A percentile compares a stretch with the other conserved stretches of the same genome.
Conservation (phyloP, 2,329 filamentous ascomycete species). For the Paramyrothecium roridum region DNA sequence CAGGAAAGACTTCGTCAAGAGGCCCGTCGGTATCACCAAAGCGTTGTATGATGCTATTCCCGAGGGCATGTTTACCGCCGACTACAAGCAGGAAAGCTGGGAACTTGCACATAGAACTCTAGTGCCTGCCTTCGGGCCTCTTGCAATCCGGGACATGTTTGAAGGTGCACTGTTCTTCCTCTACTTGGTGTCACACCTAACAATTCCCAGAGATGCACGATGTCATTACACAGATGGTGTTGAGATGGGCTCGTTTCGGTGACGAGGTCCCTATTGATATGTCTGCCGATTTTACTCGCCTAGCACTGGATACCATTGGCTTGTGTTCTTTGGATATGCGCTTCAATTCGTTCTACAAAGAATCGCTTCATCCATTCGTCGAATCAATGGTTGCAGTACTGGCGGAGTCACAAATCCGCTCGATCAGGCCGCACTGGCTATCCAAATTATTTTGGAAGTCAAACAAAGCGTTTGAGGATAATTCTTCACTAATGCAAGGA, state of each 20-base stretch:
- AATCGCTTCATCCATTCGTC: conserved; percentile 68
- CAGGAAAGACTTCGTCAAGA: no score
- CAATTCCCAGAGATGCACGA: conserved; percentile 56
- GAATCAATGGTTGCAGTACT: conserved; percentile 65
- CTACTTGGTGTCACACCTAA: no score
- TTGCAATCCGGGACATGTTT: conserved; percentile 67
- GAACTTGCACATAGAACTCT: conserved; percentile 63
- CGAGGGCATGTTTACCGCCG: no score
- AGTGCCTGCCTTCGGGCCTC: conserved; percentile 67
- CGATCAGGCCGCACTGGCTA: conserved; percentile 41
- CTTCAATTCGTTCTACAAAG: conserved; percentile 72
- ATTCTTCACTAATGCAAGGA: no score
- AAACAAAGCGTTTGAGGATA: no score
- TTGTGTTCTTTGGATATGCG: conserved; percentile 69
- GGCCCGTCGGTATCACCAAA: no score
- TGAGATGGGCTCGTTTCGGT: conserved; percentile 68
- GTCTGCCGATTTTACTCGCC: conserved; percentile 67
- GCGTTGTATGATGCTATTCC: no score
- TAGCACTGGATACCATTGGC: conserved; percentile 70
- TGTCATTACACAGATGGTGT: conserved; percentile 60
- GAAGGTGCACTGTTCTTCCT: conserved; percentile 19
- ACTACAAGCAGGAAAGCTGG: conserved; percentile 45
- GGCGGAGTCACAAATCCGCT: conserved; percentile 48
- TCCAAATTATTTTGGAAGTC: conserved; percentile 39
- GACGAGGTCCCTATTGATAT: conserved; percentile 53